Evolutionary conservation across 2,329 filamentous ascomycete genomes (phyloP).

Genomic region (Aspergillus sp.): DNA sequence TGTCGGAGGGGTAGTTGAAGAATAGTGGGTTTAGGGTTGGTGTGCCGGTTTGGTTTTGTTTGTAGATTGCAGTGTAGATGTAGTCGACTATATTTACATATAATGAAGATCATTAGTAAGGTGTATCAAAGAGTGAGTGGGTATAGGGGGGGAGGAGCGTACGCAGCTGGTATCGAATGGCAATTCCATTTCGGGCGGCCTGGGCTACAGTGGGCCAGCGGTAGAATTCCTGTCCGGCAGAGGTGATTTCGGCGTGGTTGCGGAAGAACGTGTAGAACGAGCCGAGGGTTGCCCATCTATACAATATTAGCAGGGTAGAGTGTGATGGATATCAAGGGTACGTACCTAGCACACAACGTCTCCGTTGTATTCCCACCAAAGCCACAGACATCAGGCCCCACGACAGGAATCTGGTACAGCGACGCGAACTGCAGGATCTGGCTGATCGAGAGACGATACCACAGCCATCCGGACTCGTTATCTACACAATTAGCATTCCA

Average conservation of each 20-base stretch:
- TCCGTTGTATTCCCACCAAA: slow-evolving; percentile 68
- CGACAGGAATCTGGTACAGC: slow-evolving; percentile 68
- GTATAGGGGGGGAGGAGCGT: too few relatives aligned
- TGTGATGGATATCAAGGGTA: too few relatives aligned
- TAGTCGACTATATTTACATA: slow-evolving; percentile 58
- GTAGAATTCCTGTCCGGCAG: slow-evolving; percentile 70
- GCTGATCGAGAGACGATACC: slow-evolving; percentile 59
- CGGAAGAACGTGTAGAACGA: slow-evolving; percentile 76
- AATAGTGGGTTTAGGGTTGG: slow-evolving; percentile 70
- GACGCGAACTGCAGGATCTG: slow-evolving; percentile 62
- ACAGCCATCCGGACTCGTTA: slow-evolving; percentile 43
- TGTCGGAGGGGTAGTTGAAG: slow-evolving; percentile 65
- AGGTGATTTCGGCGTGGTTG: slow-evolving; percentile 62
- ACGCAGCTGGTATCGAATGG: slow-evolving; percentile 66
- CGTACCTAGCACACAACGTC: slow-evolving; percentile 58
- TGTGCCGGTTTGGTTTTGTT: slow-evolving; percentile 59
- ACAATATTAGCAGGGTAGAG: too few relatives aligned
- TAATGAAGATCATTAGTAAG: too few relatives aligned
- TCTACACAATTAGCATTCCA: too few relatives aligned
- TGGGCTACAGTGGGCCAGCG: slow-evolving; percentile 63
- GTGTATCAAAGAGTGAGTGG: too few relatives aligned
- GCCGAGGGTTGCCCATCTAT: slow-evolving; percentile 68
- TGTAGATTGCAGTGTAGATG: slow-evolving; percentile 69
- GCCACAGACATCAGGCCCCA: slow-evolving; percentile 73
- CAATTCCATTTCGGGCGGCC: slow-evolving; percentile 67